These are phyloP conservation scores for Epichloe typhina DNA, from an alignment of 2,329 filamentous ascomycete species.

Conservation along the genomic window DNA sequence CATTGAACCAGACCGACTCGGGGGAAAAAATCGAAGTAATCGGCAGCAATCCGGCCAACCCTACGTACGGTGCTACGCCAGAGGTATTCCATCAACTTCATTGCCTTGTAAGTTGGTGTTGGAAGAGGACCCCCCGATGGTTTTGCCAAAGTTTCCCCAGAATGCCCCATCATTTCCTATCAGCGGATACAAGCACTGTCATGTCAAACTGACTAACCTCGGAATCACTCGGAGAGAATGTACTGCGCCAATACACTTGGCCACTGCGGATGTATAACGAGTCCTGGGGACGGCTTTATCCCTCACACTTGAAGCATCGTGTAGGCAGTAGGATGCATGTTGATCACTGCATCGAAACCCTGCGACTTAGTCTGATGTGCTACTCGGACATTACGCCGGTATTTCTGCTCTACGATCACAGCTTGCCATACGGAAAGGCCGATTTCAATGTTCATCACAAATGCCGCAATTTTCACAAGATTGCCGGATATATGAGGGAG, in stretches of 20 bases:
- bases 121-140: too few relatives aligned
- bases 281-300: slow-evolving; percentile 1
- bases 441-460: slow-evolving; percentile 3
- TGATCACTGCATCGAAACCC: slow-evolving; percentile 3
- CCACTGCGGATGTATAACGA: slow-evolving; percentile 1
- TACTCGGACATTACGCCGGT: slow-evolving; percentile 3
- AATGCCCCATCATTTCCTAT: too few relatives aligned
- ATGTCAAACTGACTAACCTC: neutral
- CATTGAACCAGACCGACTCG: neutral
- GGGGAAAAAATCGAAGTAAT: neutral
- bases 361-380: slow-evolving; percentile 3
- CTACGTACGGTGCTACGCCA: neutral
- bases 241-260: slow-evolving; percentile 2
- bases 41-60: neutral
- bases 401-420: neutral
- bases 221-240: neutral
- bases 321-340: neutral
- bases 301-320: neutral
- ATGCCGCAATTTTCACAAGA: slow-evolving; percentile 1
- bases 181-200: too few relatives aligned
- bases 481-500: neutral
- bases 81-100: neutral
- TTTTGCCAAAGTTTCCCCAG: too few relatives aligned
- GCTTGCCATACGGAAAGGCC: neutral
- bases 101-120: neutral